Base-by-base conservation (phyloP, 768 basidiomycete genomes). In the Lanmaoa pseudosensibilis region DNA sequence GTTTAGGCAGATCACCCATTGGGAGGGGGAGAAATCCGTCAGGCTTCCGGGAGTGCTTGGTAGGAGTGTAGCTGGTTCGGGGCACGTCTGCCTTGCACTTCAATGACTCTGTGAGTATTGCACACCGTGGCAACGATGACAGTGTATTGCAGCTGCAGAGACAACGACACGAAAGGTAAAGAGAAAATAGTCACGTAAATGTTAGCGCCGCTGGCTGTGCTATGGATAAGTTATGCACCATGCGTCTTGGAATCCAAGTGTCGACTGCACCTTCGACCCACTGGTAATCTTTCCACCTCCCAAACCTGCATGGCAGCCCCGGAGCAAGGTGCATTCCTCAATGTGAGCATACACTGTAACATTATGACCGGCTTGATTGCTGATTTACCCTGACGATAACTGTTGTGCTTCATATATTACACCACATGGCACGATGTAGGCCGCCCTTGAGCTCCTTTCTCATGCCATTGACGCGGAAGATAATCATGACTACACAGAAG, bases 381-480 rank as follows among this genome's bases (percentile, higher is more conserved):
- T 40, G 37, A 40, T 40, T 38, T 23, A 27, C n/a, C 25, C 25
- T 27, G 25, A 27, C 5, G 45, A 33, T 3, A 23, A 27, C 11
- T 15, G 37, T 50, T 9, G 34, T 15, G 33, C 21, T 40, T 27
- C 46, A 16, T 27, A 21, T 38, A 19, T 11, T 12, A 21, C 21
- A 16, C 9, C 12, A 50, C 21, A 34, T n/a, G n/a, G n/a, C 25
- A 21, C 13, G 5, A 33, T 15, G 27, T 40, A 87, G 86, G 80
- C 82, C 61, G 92, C 93, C 43, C 88, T 96, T 66, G 90, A 91
- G 61, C 83, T 96, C 46, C 92, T 97, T 16, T 89, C 94, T 71
- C 81, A 83, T 65, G 94, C 94, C 44, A 94, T 95, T 64, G 90
- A 91, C 51, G 87, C 90, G 60, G 96, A 98, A 75, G 82, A 83